Evolutionary conservation across 805 yeast species (phyloP), one percentile per base, ranked within the genome.

Genomic region (Ogataea degrootiae): DNA sequence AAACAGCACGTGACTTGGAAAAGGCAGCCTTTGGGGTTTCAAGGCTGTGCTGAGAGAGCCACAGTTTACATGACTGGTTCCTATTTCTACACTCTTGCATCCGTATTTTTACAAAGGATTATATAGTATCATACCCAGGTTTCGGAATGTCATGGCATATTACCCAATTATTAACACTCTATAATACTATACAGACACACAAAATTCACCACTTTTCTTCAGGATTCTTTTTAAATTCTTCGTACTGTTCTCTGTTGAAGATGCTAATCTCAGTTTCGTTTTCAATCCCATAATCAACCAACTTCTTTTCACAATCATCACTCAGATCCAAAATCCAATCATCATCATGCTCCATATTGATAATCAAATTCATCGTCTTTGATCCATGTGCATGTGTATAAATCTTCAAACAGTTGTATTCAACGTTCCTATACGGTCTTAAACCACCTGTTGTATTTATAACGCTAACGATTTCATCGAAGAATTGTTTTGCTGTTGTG

Each of bases 321-420:
- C 37, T 37, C 45, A 66, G 54, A 37, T 72, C 70, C 46, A 87
- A 63, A 5, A 87, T 70, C 90, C 95, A 86, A 47, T 82, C 84
- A 6, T 83, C 86, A 58, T 82, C 87, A 59, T 91, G 83, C 26
- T 88, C 96, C 63, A 94, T 77, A 63, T 94, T 94, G 52, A 94
- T 86, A 41, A 90, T 94, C 55, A 94, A 73, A 61, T 94, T 90
- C 80, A 90, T 85, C 2, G 97, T 87, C 68, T 94, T 94, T 31
- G 96, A 79, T 12, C 95, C 94, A 65, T 92, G 98, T 0, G 99
- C 98, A 62, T 89, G 90, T 29, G 96, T 86, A 68, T 94, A 94
- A 6, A 94, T 76, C 66, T 94, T 94, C 47, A 92, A 64, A 0
- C 91, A 73, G 61, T 92, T 87, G 53, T 81, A 86, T 0, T 68